phyloP scores from a whole-genome alignment of 768 basidiomycete species.

The Amanita muscaria region DNA sequence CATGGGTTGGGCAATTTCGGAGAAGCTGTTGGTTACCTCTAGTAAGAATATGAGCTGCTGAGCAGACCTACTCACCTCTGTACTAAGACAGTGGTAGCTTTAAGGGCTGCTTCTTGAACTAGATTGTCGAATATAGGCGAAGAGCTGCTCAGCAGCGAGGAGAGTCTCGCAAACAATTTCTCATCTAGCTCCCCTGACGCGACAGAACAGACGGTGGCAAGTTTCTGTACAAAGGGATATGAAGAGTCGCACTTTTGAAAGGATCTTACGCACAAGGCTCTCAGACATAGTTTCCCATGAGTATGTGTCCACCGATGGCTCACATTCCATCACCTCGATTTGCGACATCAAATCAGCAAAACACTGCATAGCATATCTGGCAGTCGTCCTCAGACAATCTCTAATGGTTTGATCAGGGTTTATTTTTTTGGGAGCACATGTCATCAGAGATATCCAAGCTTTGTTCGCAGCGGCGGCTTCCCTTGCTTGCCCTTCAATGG shows the following conservation, averaged over 20 bases:
- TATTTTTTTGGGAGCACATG: conserved; percentile 36
- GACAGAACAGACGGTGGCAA: conserved; percentile 74
- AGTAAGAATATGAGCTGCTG: not conserved
- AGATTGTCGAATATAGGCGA: conserved; percentile 76
- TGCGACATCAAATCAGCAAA: conserved; percentile 72
- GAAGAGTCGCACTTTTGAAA: not conserved
- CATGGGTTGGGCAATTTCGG: conserved; percentile 66
- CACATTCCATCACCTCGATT: conserved; percentile 74
- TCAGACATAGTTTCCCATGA: conserved; percentile 92
- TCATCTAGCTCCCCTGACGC: conserved; percentile 60
- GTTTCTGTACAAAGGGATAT: conserved; percentile 49
- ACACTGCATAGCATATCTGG: conserved; percentile 60
- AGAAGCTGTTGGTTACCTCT: conserved; percentile 46
- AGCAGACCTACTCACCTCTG: conserved; percentile 47
- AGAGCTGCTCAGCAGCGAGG: conserved; percentile 69
- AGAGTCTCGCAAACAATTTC: conserved; percentile 59
- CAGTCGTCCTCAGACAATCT: conserved; percentile 35
- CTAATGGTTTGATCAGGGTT: conserved; percentile 31
- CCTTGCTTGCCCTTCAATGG: conserved; percentile 23
- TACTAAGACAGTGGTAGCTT: conserved; percentile 76
- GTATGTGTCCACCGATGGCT: conserved; percentile 79
- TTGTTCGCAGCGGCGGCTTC: conserved; percentile 82
- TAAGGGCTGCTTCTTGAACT: conserved; percentile 84
- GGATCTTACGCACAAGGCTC: conserved; percentile 52
- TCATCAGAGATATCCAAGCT: conserved; percentile 67